Percentiles rank a stretch among this genome's conserved stretches.
These are phyloP conservation scores for Metschnikowia baotianmanensis DNA, from an alignment of 805 yeast species.

Conservation along the genomic window DNA sequence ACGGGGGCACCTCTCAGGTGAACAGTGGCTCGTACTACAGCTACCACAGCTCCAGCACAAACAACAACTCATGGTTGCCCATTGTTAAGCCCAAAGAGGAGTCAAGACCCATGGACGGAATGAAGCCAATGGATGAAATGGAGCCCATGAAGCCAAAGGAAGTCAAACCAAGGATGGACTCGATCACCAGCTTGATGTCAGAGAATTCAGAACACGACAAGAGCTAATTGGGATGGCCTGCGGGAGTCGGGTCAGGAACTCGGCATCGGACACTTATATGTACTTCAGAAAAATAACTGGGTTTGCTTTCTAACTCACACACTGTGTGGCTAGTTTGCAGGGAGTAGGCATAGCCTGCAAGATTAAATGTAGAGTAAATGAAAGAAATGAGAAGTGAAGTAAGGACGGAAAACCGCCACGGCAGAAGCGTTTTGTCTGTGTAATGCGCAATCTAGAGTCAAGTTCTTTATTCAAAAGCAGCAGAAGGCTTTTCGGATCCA, in stretches of 20 bases:
- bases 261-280: no score
- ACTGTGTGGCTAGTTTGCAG: no score
- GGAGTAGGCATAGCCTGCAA: no score
- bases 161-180: slow-evolving; percentile 9
- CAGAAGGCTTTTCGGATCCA: slow-evolving; percentile 19
- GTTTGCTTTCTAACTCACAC: no score
- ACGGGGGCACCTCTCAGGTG: slow-evolving; percentile 33
- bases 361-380: not conserved
- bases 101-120: no score
- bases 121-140: slow-evolving; percentile 5
- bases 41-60: slow-evolving; percentile 34
- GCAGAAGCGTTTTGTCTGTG: no score
- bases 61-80: slow-evolving; percentile 42
- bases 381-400: slow-evolving; percentile 4
- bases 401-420: no score
- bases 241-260: not conserved
- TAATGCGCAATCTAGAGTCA: no score
- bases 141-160: slow-evolving; percentile 12
- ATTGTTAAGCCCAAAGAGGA: slow-evolving; percentile 9
- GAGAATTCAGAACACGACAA: slow-evolving; percentile 4
- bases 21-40: slow-evolving; percentile 38
- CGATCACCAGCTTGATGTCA: slow-evolving; percentile 10
- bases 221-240: no score
- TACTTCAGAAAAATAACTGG: no score
- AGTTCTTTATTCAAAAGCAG: no score